Conservation (phyloP, 148 eudicot species). For the Suaeda aralocaspica region DNA sequence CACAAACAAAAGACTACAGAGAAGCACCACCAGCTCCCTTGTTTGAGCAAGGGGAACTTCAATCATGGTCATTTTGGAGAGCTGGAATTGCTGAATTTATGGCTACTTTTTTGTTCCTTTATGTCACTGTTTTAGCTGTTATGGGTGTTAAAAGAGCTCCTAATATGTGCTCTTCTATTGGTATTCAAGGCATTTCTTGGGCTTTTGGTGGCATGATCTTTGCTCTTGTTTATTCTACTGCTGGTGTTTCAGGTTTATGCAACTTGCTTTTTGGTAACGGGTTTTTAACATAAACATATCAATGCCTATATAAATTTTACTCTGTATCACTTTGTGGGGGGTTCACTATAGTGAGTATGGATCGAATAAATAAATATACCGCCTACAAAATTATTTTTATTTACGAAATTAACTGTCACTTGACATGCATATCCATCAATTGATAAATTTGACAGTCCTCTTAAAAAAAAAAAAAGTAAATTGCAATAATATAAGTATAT, state of each 20-base stretch:
- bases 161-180: constrained; percentile 71
- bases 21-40: constrained; percentile 83
- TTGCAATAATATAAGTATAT: too few relatives aligned
- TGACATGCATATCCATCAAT: too few relatives aligned
- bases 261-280: too few relatives aligned
- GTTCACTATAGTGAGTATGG: too few relatives aligned
- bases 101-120: constrained; percentile 79
- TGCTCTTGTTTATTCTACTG: constrained; percentile 91
- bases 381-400: too few relatives aligned
- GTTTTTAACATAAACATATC: too few relatives aligned
- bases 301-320: too few relatives aligned
- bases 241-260: constrained; percentile 70
- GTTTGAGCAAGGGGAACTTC: constrained; percentile 74
- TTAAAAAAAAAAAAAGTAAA: too few relatives aligned
- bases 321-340: too few relatives aligned
- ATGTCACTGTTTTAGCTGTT: constrained; percentile 67
- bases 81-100: constrained; percentile 89
- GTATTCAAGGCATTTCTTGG: constrained; percentile 92
- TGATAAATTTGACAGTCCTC: too few relatives aligned
- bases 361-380: too few relatives aligned
- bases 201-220: constrained; percentile 96
- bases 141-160: constrained; percentile 56
- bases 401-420: too few relatives aligned
- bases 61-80: constrained; percentile 80
- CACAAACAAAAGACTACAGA: constrained; percentile 69